Conservation (phyloP, 192 early-diverging fungal species). For the Powellomyces hirtus region DNA sequence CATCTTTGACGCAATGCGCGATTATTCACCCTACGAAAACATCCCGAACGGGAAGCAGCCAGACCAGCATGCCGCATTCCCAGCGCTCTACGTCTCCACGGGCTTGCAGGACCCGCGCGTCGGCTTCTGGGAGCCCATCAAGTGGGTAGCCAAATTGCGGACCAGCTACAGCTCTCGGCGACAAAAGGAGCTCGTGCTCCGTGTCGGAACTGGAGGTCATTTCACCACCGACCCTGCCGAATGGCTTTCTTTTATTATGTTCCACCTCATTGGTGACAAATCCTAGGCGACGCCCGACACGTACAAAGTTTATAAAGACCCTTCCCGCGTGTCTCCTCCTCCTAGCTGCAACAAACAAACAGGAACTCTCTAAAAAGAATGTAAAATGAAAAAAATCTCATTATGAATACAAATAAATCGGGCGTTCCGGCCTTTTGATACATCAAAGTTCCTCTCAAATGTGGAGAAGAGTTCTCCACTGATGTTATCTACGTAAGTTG, state of each 20-base stretch:
- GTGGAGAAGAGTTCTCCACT: no score
- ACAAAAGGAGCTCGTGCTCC: constrained; percentile 13
- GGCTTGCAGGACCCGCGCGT: constrained; percentile 83
- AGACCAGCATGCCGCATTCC: no score
- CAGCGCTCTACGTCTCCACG: constrained; percentile 36
- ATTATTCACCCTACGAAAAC: constrained; percentile 43
- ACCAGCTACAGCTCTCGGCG: not conserved
- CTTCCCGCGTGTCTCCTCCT: no score
- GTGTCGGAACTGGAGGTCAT: constrained; percentile 21
- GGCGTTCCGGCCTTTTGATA: no score
- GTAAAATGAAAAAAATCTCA: no score
- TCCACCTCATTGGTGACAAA: not conserved
- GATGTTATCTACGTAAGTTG: no score
- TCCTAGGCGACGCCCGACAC: no score
- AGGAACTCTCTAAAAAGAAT: no score
- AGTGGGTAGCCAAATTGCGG: constrained; percentile 79
- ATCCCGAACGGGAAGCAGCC: constrained; percentile 11
- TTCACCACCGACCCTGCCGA: constrained; percentile 21
- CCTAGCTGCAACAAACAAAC: no score
- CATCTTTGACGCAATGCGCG: constrained; percentile 39
- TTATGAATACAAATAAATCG: no score
- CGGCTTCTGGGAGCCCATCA: constrained; percentile 78
- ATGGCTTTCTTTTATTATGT: constrained; percentile 27
- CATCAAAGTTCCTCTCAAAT: no score
- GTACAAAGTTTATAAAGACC: no score